Evolutionary conservation across 1,139 yeast species (phyloP), one percentile per base, ranked within the genome.

Genomic region (Debaryomyces robertsiae): DNA sequence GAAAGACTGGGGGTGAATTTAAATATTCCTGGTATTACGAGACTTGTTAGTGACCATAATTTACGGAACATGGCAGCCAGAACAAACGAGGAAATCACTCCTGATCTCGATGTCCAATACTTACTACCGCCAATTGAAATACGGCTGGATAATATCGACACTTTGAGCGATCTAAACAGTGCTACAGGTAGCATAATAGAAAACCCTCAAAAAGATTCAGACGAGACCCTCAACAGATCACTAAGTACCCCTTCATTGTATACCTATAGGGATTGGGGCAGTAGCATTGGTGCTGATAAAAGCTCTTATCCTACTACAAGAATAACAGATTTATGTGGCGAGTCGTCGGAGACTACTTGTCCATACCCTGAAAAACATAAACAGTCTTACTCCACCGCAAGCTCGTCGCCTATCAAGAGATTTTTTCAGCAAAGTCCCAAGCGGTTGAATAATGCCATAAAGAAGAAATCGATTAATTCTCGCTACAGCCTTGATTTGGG

Each of bases 201-300:
- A 11, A 10, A 10, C 3, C 22, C 43, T 3, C 30, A 38, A 18
- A 35, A 43, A 22, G 49, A 53, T 2, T 43, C 52, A 14, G 50
- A 46, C 32, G 39, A 53, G 9, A 45, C 50, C n/a, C 61, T 61
- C 61, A 54, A 51, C 43, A 40, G 69, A 24, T 63, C 73, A 1
- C 50, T 53, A 27, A 66, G 74, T 53, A 75, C 75, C 1, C 76
- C 76, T 4, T 70, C 75, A 3, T 54, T 70, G 28, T 70, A 70
- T 44, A 68, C 75, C 2, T 69, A 57, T 44, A 49, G 71, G 38
- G 53, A 57, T 9, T 3, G 17, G 13, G 6, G 11, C 9, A 11
- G 30, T 4, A 18, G 17, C 11, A 16, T 25, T 4, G 29, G 25
- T 25, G 14, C 19, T 17, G 22, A 3, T 10, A 10, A 25, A 11